Evolutionary conservation across 805 yeast genomes (phyloP), one percentile per base, ranked within the genome.

Genomic region (Kluyveromyces siamensis): DNA sequence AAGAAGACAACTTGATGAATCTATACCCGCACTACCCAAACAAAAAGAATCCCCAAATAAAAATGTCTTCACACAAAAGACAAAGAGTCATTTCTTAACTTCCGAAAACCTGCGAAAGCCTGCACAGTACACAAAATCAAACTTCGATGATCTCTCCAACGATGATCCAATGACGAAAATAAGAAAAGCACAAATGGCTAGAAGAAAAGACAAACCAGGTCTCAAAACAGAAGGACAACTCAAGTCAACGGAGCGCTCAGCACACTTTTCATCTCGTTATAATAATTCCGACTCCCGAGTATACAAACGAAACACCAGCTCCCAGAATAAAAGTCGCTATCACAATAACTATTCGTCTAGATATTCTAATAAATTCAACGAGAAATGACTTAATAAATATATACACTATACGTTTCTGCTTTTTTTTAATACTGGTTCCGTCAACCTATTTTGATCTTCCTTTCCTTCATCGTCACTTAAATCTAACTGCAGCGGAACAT

Each of bases 381-480:
- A 21, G 25, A 21, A 21, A 21, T 21, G 6, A 21, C 25, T 21
- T 21, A n/a, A 17, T 16, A 33, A 17, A n/a, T 21, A 19, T 13
- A 11, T 40, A 27, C 27, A 30, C 18, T 44, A n/a, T 8, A 27
- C 16, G n/a, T 37, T 40, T n/a, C 25, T 21, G 16, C 36, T 46
- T 39, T 47, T 41, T 27, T 11, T 38, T 18, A 35, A 33, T 27
- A 45, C 27, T 38, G 30, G 39, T 3, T 11, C 17, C 7, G 27
- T 6, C 27, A 27, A 27, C 18, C 54, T 63, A 1, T 55, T 59
- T 30, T 50, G 47, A 40, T 39, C 48, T 35, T 48, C 53, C 11
- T 59, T 67, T 16, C 69, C 74, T 36, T 75, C 77, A n/a, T 77
- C 80, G 36, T 73, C 84, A 54, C 81, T 77, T 14, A 43, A 36